A percentile compares a stretch with the other conserved stretches of the same genome.
These are phyloP conservation scores for Phialophora macrospora DNA, from an alignment of 2,329 filamentous ascomycete genomes.

Conservation along the genomic window DNA sequence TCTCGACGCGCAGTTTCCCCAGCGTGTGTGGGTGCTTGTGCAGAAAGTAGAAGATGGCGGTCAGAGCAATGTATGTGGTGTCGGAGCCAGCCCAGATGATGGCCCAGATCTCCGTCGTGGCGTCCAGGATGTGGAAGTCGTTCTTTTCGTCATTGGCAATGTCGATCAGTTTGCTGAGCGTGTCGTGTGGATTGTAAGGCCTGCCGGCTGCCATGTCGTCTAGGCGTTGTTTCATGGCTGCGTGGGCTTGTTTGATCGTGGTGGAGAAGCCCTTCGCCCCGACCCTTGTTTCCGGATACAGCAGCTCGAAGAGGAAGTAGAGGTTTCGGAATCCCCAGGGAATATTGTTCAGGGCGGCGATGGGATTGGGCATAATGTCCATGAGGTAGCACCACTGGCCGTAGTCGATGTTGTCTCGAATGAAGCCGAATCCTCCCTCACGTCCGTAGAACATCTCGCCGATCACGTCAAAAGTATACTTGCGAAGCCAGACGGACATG, in stretches of 20 bases:
- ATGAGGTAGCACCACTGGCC: slow-evolving; percentile 36
- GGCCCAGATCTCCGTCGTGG: slow-evolving; percentile 31
- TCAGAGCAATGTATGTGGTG: slow-evolving; percentile 45
- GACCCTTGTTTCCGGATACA: slow-evolving; percentile 26
- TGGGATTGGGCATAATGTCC: slow-evolving; percentile 32
- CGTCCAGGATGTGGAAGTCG: slow-evolving; percentile 26
- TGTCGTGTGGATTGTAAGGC: slow-evolving; percentile 27
- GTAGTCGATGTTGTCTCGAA: slow-evolving; percentile 36
- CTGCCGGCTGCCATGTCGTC: slow-evolving; percentile 27
- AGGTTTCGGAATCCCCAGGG: slow-evolving; percentile 28
- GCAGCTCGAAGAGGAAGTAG: slow-evolving; percentile 28
- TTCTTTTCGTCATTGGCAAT: slow-evolving; percentile 22
- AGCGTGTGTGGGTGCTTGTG: slow-evolving; percentile 39
- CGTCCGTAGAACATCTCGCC: slow-evolving; percentile 34
- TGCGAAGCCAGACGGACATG: slow-evolving; percentile 32
- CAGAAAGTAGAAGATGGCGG: slow-evolving; percentile 44
- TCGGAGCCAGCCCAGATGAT: slow-evolving; percentile 35
- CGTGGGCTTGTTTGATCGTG: slow-evolving; percentile 28
- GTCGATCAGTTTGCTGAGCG: slow-evolving; percentile 30
- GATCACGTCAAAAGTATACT: slow-evolving; percentile 36
- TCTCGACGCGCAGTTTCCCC: slow-evolving; percentile 54
- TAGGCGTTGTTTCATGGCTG: slow-evolving; percentile 27
- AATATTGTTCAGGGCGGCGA: slow-evolving; percentile 25
- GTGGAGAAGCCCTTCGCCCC: slow-evolving; percentile 30
- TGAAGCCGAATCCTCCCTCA: slow-evolving; percentile 34